Percentiles rank a stretch among this genome's conserved stretches.
These are phyloP conservation scores for Suillus tomentosus DNA, from an alignment of 768 basidiomycete genomes.

Conservation along the genomic window DNA sequence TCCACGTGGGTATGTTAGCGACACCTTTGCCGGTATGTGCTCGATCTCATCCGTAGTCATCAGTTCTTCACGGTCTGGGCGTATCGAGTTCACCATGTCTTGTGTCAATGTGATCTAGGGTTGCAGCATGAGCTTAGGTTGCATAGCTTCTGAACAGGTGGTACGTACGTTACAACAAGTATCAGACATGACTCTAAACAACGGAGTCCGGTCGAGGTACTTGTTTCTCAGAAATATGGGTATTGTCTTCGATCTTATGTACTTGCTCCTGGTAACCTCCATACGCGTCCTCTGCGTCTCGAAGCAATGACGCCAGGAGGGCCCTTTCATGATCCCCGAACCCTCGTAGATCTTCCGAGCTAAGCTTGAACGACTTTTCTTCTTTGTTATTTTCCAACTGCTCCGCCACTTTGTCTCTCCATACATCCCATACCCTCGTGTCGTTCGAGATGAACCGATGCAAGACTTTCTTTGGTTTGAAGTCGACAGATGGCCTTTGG, in stretches of 20 bases:
- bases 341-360: background rate
- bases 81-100: background rate
- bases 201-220: background rate
- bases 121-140: background rate
- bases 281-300: background rate
- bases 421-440: slow-evolving; percentile 29
- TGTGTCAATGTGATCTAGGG: background rate
- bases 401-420: slow-evolving; percentile 26
- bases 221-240: background rate
- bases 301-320: slow-evolving; percentile 2
- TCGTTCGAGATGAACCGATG: slow-evolving; percentile 29
- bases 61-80: background rate
- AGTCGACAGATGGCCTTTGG: slow-evolving; percentile 9
- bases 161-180: background rate
- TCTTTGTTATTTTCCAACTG: slow-evolving; percentile 20
- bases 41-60: background rate
- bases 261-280: background rate
- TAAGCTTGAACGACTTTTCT: background rate
- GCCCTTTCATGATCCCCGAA: background rate
- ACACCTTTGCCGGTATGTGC: too few relatives aligned
- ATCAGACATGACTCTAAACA: background rate
- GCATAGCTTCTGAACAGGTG: background rate
- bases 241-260: background rate
- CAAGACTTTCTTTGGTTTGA: slow-evolving; percentile 13
- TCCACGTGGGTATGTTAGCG: too few relatives aligned